Evolutionary conservation across 2,329 filamentous ascomycete genomes (phyloP), one percentile per base, ranked within the genome.

Genomic region (Amphichorda felina): DNA sequence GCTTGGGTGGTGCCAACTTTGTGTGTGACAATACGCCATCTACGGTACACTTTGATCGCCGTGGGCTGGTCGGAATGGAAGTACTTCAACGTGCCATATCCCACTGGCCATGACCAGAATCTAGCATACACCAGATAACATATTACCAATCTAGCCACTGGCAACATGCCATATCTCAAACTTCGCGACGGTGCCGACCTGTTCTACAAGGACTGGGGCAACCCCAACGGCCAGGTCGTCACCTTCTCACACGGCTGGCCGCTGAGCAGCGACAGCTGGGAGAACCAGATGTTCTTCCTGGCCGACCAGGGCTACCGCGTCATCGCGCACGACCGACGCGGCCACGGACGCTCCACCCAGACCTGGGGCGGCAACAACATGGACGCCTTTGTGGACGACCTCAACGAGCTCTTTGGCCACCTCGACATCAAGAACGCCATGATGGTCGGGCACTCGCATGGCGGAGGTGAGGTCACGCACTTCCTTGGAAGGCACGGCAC

Each of bases 371-470:
- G 36, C 24, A 44, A 43, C n/a, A 47, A 53, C 38, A 52, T 48
- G 17, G 46, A 52, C 38, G 43, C 48, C 8, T 41, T 53, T 18
- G 48, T 51, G 5, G 47, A 48, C 36, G 53, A 51, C 35, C 42
- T 56, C 40, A 22, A 51, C 16, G 49, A 53, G 14, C 47, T 57
- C 4, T 40, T 57, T 2, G 42, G 33, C 14, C 47, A 51, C 33
- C 46, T 47, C 11, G 43, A 45, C 26, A 50, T 58, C 30, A 41
- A 51, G 5, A 50, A 55, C 19, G 61, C 63, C 8, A 46, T 65
- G 29, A 65, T 63, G 63, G 48, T 66, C 24, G 62, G 54, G 10
- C 64, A 67, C 38, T 60, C 57, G 3, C 59, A 57, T 4, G 60
- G 59, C 7, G 60, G 60, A 19, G 60, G 60, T 24, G 60, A 64